These are phyloP conservation scores for Dissophora ornata DNA, from an alignment of 192 early-diverging fungal genomes.

Conservation along the genomic window DNA sequence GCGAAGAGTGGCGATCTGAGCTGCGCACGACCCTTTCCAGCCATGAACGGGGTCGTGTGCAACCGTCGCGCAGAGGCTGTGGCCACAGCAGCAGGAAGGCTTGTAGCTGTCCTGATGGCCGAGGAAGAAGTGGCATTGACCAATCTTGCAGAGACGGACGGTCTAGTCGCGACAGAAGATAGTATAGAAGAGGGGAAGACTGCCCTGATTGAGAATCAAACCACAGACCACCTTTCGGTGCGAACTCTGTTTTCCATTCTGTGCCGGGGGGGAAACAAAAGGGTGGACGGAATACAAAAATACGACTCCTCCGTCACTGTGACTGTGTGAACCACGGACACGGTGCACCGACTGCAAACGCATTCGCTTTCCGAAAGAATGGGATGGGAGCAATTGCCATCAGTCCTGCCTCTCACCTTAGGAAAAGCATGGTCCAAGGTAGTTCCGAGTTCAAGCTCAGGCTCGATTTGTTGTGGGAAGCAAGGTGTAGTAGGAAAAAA, in stretches of 20 bases:
- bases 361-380: not conserved
- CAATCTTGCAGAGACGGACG: constrained; percentile 30
- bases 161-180: constrained; percentile 15
- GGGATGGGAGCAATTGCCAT: not conserved
- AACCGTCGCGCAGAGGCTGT: not conserved
- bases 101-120: too few species aligned
- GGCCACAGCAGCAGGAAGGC: not conserved
- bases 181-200: not conserved
- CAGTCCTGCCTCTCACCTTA: not conserved
- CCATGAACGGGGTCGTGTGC: constrained; percentile 11
- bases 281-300: too few species aligned
- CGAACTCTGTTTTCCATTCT: not conserved
- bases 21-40: not conserved
- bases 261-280: not conserved
- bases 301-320: too few species aligned
- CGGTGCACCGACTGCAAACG: not conserved
- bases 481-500: too few species aligned
- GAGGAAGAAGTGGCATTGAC: constrained; percentile 3
- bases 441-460: too few species aligned
- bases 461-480: too few species aligned
- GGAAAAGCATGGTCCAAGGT: constrained; percentile 2
- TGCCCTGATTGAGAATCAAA: not conserved
- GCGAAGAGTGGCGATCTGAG: not conserved
- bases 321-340: too few species aligned
- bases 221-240: too few species aligned